Conservation (phyloP, 2,329 filamentous ascomycete species). For the Penicillium aurantiogriseum region DNA sequence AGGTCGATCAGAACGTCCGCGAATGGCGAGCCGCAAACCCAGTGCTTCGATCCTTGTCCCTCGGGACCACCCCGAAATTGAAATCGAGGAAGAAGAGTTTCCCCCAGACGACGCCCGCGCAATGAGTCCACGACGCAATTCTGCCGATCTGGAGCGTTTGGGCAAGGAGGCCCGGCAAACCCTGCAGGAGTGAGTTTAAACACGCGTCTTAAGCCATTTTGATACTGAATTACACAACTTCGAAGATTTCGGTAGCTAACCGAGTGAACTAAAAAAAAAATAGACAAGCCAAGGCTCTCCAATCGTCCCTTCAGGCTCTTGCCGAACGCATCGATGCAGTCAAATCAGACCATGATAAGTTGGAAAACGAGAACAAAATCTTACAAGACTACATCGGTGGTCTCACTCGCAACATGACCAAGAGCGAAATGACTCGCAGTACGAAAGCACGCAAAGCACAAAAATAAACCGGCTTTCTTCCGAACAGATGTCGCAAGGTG, state of each 20-base stretch:
- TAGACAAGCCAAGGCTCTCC: conserved; percentile 83
- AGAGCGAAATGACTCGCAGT: conserved; percentile 56
- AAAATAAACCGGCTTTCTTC: conserved; percentile 29
- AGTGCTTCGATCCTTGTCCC: conserved; percentile 81
- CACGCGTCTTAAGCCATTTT: background rate
- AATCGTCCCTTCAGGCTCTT: conserved; percentile 83
- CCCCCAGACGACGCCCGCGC: conserved; percentile 85
- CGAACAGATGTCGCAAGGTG: conserved; percentile 12
- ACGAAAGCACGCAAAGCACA: conserved; percentile 51
- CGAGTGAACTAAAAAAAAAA: background rate
- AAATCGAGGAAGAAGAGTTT: conserved; percentile 70
- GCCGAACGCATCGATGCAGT: conserved; percentile 94
- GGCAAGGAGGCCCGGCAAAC: conserved; percentile 73
- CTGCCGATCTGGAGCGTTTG: conserved; percentile 84
- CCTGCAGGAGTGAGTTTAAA: conserved; percentile 56
- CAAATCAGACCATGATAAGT: conserved; percentile 90
- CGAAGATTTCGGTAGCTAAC: background rate
- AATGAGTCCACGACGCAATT: conserved; percentile 91
- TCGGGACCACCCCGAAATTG: conserved; percentile 70
- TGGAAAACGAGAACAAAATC: conserved; percentile 96
- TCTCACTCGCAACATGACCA: conserved; percentile 71
- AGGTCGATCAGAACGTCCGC: conserved; percentile 58
- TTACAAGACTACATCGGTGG: conserved; percentile 97
- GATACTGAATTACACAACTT: background rate
- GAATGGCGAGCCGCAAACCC: conserved; percentile 70